Percentiles rank a stretch among this genome's conserved stretches.
Evolutionary conservation across 805 yeast genomes (phyloP).

Genomic region (Candida germanica): DNA sequence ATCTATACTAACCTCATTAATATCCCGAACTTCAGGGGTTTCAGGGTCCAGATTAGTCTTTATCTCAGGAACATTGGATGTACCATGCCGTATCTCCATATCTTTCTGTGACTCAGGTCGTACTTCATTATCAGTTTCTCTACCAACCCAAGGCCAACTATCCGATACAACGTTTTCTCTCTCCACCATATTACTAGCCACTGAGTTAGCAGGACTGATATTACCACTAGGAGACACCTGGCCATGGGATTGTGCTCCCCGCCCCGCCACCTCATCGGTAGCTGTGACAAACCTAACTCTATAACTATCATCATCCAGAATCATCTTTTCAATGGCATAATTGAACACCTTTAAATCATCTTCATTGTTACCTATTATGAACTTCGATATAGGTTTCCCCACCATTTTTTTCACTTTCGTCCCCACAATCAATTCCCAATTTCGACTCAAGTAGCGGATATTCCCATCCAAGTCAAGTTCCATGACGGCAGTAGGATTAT

Average conservation of each 20-base stretch:
- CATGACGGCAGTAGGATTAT: conserved; percentile 72
- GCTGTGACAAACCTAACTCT: conserved; percentile 68
- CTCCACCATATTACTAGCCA: conserved; percentile 11
- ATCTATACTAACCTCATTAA: background rate
- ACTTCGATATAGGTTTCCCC: conserved; percentile 53
- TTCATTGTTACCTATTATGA: conserved; percentile 59
- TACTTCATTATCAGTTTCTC: no score
- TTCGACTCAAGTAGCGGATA: conserved; percentile 67
- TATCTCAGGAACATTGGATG: background rate
- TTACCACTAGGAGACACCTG: conserved; percentile 15
- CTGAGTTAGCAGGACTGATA: conserved; percentile 25
- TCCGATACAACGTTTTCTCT: background rate
- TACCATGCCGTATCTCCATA: background rate
- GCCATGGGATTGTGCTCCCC: no score
- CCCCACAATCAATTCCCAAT: conserved; percentile 80
- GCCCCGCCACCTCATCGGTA: no score
- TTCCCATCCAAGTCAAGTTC: conserved; percentile 80
- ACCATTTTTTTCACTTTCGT: conserved; percentile 55
- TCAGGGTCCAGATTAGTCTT: background rate
- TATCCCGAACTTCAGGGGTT: background rate
- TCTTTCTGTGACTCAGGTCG: background rate
- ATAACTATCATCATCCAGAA: conserved; percentile 69
- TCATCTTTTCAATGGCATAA: conserved; percentile 69
- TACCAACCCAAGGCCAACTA: no score
- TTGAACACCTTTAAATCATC: conserved; percentile 67